Evolutionary conservation across 2,329 filamentous ascomycete genomes (phyloP), one percentile per base, ranked within the genome.

Genomic region (Celoporthe dispersa): DNA sequence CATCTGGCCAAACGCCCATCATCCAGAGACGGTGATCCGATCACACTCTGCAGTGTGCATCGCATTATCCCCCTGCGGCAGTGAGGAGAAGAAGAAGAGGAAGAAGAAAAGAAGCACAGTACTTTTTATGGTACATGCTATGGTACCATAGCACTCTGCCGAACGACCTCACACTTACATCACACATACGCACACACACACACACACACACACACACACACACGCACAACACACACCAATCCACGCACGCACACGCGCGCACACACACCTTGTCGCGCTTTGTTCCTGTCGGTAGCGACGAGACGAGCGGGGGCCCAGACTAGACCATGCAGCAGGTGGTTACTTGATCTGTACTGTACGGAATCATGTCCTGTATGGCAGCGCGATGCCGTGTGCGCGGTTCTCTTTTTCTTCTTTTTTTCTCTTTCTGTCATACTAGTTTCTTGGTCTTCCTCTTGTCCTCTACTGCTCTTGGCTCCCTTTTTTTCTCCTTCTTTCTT

Each of bases 1-100:
- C 44, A 67, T 71, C 53, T 55, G 61, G 67, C 70, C 59, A 51
- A 60, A 67, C n/a, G 64, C 68, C 51, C 66, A n/a, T 57, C 67
- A 39, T 62, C 67, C 67, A 71, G 48, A 57, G 44, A 64, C 63
- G 64, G 63, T 62, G 51, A 53, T 64, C 67, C 59, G 70, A 71
- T 71, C 67, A 69, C 70, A 64, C 67, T 71, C 70, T 71, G 70
- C 70, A 71, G 48, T 51, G 44, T 48, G 44, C 44, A 22, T 22
- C n/a, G 44, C 44, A 48, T 48, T 53, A 59, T 68, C 41, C 69
- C 68, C 64, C 60, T 68, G 28, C 64, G 44, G 57, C 65, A 51
- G 35, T 35, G 19, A 19, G 16, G 2, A 16, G 6, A 41, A 41
- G 14, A 39, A 12, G 14, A 4, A 37, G 11, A 37, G n/a, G n/a